Evolutionary conservation across 2,329 filamentous ascomycete species (phyloP), one percentile per base, ranked within the genome.

Genomic region (Mollisia scopiformis): DNA sequence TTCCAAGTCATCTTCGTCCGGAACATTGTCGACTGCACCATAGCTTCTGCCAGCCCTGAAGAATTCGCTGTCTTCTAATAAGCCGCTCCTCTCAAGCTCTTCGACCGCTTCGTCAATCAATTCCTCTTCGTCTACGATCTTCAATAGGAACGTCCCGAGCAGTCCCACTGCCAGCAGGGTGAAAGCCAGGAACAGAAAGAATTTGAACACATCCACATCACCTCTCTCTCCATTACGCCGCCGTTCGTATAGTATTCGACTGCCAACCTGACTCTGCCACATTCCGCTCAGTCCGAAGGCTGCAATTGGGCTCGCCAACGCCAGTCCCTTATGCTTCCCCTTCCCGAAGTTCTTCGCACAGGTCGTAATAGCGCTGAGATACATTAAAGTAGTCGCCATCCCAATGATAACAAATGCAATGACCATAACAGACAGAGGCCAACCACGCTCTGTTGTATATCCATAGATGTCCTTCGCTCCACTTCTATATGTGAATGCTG

Each of bases 261-360:
- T 94, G 30, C 89, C 94, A 25, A 96, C 79, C 78, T 98, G 94
- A 70, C 92, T 96, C 77, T 95, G 84, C 91, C 95, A 96, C 90
- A 99, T 94, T 51, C 93, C 93, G 72, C 93, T 97, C 59, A 99
- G 76, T 0, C 95, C 95, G 74, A 97, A 97, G 6, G 91, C 89
- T 0, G 95, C 92, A 74, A 98, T 97, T 1, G 95, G 95, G 62
- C 92, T 83, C 1, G 94, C 93, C 58, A 99, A 82, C 62, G 96
- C 94, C 54, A 99, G 79, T 0, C 95, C 95, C 70, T 94, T 90
- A 71, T 96, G 89, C 71, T 89, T 91, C 3, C 93, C 92, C 62
- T 90, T 88, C 52, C 93, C 93, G 77, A 98, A 99, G 78, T 98
- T 99, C 86, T 99, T 99, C 35, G 95, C 95, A 72, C 93, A 97